Evolutionary conservation across 139 green algal genomes (phyloP).

Genomic region (Desmodesmus armatus): DNA sequence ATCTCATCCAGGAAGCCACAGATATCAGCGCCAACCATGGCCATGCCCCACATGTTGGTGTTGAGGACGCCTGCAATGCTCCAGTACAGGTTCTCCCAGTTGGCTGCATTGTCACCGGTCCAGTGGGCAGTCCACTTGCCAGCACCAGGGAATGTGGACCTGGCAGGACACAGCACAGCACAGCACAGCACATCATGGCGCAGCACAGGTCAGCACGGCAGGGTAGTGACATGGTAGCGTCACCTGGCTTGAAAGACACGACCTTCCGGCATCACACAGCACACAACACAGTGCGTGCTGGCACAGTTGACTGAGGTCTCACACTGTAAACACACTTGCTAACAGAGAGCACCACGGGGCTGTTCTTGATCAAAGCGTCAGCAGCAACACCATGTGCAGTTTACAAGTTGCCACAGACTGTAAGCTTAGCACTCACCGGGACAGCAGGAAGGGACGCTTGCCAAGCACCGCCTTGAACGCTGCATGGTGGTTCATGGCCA

Average conservation of each 20-base stretch:
- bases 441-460: constrained; percentile 58
- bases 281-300: too few relatives aligned
- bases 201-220: too few relatives aligned
- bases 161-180: constrained; percentile 5
- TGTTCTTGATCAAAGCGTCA: too few relatives aligned
- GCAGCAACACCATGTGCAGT: too few relatives aligned
- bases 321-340: too few relatives aligned
- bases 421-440: constrained; percentile 36
- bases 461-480: constrained; percentile 32
- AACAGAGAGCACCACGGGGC: too few relatives aligned
- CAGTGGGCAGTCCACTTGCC: constrained; percentile 47
- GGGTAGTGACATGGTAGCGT: too few relatives aligned
- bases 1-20: constrained; percentile 46
- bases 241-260: too few relatives aligned
- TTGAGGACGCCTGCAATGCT: constrained; percentile 41
- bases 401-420: too few relatives aligned
- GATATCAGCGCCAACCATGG: constrained; percentile 46
- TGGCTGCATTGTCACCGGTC: constrained; percentile 62
- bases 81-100: constrained; percentile 61
- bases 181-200: too few relatives aligned
- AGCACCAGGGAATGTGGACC: constrained; percentile 52
- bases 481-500: constrained; percentile 16
- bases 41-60: constrained; percentile 50
- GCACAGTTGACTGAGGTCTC: too few relatives aligned
- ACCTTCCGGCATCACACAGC: too few relatives aligned